Evolutionary conservation across 2,329 filamentous ascomycete genomes (phyloP).

Genomic region (Penicillium sp.): DNA sequence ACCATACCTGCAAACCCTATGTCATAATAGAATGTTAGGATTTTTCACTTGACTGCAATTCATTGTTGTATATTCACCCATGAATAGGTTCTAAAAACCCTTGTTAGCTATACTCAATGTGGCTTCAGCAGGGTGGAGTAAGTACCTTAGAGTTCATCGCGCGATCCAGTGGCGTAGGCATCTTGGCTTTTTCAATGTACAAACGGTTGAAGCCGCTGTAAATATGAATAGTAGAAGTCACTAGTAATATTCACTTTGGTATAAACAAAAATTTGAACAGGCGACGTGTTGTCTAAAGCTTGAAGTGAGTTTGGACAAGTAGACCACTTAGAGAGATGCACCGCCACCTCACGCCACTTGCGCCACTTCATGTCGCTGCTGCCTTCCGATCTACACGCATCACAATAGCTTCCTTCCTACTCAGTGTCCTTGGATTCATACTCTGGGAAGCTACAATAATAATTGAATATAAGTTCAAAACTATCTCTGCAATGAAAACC

Average conservation of each 20-base stretch:
- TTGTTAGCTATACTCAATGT: constrained; percentile 12
- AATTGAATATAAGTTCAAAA: neutral
- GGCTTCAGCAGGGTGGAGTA: constrained; percentile 24
- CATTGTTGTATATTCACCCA: constrained; percentile 52
- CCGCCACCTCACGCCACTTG: constrained; percentile 8
- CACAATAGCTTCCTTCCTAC: neutral
- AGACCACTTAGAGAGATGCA: constrained; percentile 5
- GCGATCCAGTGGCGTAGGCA: constrained; percentile 70
- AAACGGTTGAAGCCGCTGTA: neutral
- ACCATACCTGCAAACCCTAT: constrained; percentile 78
- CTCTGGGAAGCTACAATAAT: neutral
- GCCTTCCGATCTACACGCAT: neutral
- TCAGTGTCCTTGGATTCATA: neutral
- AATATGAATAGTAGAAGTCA: neutral
- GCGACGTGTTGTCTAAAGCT: constrained; percentile 1
- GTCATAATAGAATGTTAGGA: constrained; percentile 24
- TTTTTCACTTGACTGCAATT: neutral
- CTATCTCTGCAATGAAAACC: neutral
- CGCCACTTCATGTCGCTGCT: constrained; percentile 8
- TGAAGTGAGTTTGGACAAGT: constrained; percentile 5
- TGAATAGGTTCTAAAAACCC: constrained; percentile 61
- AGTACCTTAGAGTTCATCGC: constrained; percentile 68
- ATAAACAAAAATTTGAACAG: neutral
- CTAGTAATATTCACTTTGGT: neutral
- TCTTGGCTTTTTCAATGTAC: constrained; percentile 32